A percentile compares a stretch with the other conserved stretches of the same genome.
These are phyloP conservation scores for Coccomyxa sp. DNA, from an alignment of 139 green algal genomes.

Conservation along the genomic window DNA sequence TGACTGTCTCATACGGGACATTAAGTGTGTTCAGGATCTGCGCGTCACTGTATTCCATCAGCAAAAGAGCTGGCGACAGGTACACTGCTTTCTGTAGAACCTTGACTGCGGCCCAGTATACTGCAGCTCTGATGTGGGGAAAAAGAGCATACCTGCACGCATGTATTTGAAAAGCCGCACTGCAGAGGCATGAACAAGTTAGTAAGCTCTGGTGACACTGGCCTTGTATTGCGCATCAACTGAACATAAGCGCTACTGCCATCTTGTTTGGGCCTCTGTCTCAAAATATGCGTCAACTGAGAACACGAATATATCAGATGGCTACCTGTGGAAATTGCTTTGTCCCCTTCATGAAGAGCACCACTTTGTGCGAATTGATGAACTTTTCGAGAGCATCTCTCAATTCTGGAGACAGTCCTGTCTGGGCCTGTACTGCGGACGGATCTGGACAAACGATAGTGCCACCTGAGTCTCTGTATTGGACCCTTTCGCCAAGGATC, in stretches of 20 bases:
- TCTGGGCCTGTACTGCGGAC: neutral
- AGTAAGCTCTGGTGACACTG: conserved; percentile 34
- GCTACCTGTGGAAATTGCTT: conserved; percentile 10
- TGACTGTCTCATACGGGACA: conserved; percentile 79
- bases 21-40: conserved; percentile 79
- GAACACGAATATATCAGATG: too few relatives aligned
- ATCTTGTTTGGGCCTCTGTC: neutral
- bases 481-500: neutral
- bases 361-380: conserved; percentile 69
- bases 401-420: conserved; percentile 61
- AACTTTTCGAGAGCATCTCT: conserved; percentile 66
- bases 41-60: neutral
- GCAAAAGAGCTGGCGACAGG: neutral
- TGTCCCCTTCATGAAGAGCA: conserved; percentile 73
- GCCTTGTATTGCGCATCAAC: conserved; percentile 8
- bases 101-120: neutral
- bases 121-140: neutral
- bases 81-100: too few relatives aligned
- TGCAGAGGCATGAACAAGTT: conserved; percentile 42
- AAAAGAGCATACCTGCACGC: conserved; percentile 58
- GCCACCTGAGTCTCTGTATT: neutral
- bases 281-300: neutral
- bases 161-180: conserved; percentile 96
- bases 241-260: too few relatives aligned
- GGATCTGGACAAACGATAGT: neutral